Evolutionary conservation across 2,329 filamentous ascomycete species (phyloP).

Genomic region (Sarocladiaceae sp.): DNA sequence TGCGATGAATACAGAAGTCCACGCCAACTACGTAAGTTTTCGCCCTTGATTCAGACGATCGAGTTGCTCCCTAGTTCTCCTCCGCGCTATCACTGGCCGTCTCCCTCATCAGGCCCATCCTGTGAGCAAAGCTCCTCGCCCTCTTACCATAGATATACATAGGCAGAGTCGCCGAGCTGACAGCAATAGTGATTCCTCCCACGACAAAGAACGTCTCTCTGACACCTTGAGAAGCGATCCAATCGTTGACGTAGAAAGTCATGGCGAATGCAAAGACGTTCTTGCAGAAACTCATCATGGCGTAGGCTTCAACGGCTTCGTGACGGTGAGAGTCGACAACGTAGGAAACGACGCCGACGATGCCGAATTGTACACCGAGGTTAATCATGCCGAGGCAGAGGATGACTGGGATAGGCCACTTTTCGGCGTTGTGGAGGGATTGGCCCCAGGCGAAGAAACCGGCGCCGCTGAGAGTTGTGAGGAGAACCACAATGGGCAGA

Average conservation of each 20-base stretch:
- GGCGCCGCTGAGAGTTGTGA: slow-evolving; percentile 28
- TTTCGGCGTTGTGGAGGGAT: slow-evolving; percentile 16
- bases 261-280: slow-evolving; percentile 33
- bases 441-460: slow-evolving; percentile 31
- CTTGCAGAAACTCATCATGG: slow-evolving; percentile 34
- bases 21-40: no score
- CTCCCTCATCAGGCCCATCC: slow-evolving; percentile 81
- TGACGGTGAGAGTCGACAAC: slow-evolving; percentile 33
- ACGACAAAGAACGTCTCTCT: slow-evolving; percentile 14
- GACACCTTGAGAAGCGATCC: slow-evolving; percentile 30
- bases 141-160: slow-evolving; percentile 95
- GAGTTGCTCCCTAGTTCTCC: background rate
- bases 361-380: slow-evolving; percentile 20
- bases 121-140: slow-evolving; percentile 90
- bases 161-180: slow-evolving; percentile 72
- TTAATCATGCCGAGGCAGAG: slow-evolving; percentile 17
- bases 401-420: slow-evolving; percentile 24
- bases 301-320: slow-evolving; percentile 31
- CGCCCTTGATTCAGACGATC: no score
- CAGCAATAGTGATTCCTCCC: slow-evolving; percentile 8
- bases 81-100: background rate
- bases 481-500: slow-evolving; percentile 29
- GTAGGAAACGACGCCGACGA: slow-evolving; percentile 31
- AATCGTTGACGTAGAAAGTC: slow-evolving; percentile 34
- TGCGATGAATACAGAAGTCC: no score